A percentile compares a stretch with the other conserved stretches of the same genome.
Evolutionary conservation across 768 basidiomycete species (phyloP).

Genomic region (Mycena olivaceomarginata): DNA sequence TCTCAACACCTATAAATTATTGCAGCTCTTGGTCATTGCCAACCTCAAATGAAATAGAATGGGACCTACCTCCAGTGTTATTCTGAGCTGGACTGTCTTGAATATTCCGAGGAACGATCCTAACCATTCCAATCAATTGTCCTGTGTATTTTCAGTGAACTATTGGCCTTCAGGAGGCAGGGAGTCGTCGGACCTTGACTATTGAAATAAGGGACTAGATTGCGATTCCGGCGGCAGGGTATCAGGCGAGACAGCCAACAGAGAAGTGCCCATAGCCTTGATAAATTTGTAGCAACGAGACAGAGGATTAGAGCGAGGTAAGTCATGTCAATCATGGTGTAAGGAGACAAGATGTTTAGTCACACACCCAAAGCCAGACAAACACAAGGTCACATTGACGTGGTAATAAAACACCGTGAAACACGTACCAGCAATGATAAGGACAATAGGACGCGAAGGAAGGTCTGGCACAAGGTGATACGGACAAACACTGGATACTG

Average conservation of each 20-base stretch:
- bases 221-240: neutral
- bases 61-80: neutral
- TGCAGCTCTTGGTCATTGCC: neutral
- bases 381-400: no score
- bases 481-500: no score
- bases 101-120: neutral
- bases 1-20: neutral
- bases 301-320: conserved; percentile 16
- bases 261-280: neutral
- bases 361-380: neutral
- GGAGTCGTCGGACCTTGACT: neutral
- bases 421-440: no score
- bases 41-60: neutral
- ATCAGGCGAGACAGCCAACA: neutral
- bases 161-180: neutral
- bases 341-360: neutral
- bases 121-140: conserved; percentile 2
- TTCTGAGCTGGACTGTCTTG: neutral
- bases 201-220: neutral
- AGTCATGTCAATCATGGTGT: conserved; percentile 10
- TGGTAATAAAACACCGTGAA: no score
- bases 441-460: no score
- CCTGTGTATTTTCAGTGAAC: neutral
- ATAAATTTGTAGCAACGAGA: neutral
- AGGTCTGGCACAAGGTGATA: no score